These are phyloP conservation scores for Betula pendula DNA, from an alignment of 306 rosid species.

Conservation along the genomic window DNA sequence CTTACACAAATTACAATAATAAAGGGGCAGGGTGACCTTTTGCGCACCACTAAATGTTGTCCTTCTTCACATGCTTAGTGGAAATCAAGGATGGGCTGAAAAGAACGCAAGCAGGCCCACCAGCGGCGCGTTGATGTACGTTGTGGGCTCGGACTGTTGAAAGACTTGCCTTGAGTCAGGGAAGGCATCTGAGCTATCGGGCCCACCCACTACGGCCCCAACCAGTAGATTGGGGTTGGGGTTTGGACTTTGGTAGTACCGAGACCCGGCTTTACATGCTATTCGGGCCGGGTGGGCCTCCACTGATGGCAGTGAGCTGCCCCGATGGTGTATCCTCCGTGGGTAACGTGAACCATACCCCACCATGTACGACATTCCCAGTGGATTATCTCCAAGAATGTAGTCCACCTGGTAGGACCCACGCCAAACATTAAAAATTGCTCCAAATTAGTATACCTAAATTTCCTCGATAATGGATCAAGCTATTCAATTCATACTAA, in stretches of 20 bases:
- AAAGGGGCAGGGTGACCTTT: slow-evolving; percentile 33
- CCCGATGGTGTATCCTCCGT: slow-evolving; percentile 86
- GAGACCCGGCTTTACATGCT: slow-evolving; percentile 81
- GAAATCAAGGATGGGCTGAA: slow-evolving; percentile 66
- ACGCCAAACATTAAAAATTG: slow-evolving; percentile 15
- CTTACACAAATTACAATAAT: slow-evolving; percentile 29
- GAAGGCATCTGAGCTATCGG: slow-evolving; percentile 71
- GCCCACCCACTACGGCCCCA: slow-evolving; percentile 93
- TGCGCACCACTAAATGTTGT: slow-evolving; percentile 39
- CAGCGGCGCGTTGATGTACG: slow-evolving; percentile 78
- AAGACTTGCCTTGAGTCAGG: slow-evolving; percentile 90
- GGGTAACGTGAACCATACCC: slow-evolving; percentile 91
- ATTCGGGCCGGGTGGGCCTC: slow-evolving; percentile 72
- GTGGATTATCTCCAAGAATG: slow-evolving; percentile 88
- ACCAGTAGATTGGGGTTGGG: slow-evolving; percentile 78
- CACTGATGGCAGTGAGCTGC: slow-evolving; percentile 79
- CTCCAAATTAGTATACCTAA: too few relatives aligned
- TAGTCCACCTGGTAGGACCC: slow-evolving; percentile 74
- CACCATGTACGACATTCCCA: slow-evolving; percentile 96
- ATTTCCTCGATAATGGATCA: too few relatives aligned
- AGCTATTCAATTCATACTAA: too few relatives aligned
- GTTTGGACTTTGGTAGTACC: slow-evolving; percentile 59
- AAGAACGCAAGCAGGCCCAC: slow-evolving; percentile 92
- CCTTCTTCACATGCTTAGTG: background rate
- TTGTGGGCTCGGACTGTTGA: slow-evolving; percentile 93